Conservation (phyloP, 306 rosid genomes). For the Ochetophila trinervis region DNA sequence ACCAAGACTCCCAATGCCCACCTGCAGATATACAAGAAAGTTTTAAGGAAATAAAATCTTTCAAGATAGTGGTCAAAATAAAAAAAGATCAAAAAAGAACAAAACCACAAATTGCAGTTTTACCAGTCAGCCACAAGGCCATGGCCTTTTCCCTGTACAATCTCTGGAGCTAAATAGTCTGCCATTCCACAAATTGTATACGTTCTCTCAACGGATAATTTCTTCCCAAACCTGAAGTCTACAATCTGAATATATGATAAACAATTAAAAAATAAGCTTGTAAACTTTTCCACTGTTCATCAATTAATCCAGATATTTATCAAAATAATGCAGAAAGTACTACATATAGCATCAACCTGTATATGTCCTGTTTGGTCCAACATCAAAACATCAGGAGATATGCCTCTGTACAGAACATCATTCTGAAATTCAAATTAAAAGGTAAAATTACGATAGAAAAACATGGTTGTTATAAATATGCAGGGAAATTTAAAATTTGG, state of each 20-base stretch:
- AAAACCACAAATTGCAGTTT: constrained; percentile 25
- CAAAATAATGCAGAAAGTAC: constrained; percentile 15
- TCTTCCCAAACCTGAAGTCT: constrained; percentile 88
- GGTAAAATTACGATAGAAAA: constrained; percentile 10
- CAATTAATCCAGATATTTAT: constrained; percentile 17
- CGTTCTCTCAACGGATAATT: constrained; percentile 66
- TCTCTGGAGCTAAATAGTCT: constrained; percentile 86
- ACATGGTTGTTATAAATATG: constrained; percentile 8
- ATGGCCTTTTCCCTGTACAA: constrained; percentile 95
- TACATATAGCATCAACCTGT: constrained; percentile 48
- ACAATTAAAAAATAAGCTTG: constrained; percentile 6
- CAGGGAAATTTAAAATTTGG: constrained; percentile 1
- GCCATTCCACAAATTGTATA: constrained; percentile 86
- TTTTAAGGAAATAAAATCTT: not conserved
- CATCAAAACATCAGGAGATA: constrained; percentile 82
- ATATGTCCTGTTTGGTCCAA: constrained; percentile 74
- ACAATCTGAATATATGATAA: constrained; percentile 50
- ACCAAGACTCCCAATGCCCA: constrained; percentile 93
- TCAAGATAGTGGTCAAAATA: not conserved
- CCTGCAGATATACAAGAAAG: constrained; percentile 46
- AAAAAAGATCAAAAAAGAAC: constrained; percentile 9
- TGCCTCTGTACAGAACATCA: constrained; percentile 90
- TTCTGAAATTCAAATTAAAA: constrained; percentile 63
- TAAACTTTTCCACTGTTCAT: constrained; percentile 10
- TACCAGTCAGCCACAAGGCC: constrained; percentile 94